These are phyloP conservation scores for Dentipellis sp. DNA, from an alignment of 768 basidiomycete genomes.

Conservation along the genomic window DNA sequence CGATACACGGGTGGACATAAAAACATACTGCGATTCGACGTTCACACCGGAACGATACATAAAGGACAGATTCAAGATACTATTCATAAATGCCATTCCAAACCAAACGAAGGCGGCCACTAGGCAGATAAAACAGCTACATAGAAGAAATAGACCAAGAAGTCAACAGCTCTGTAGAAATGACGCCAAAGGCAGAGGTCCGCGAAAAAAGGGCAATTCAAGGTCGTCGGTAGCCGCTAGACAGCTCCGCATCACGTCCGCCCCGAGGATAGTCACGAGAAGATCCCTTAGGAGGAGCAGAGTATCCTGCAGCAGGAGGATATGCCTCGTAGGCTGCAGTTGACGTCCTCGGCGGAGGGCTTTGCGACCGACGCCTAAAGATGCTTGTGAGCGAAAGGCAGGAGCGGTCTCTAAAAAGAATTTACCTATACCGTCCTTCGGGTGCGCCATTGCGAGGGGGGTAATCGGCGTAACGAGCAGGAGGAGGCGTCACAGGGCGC, in stretches of 20 bases:
- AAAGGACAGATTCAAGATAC: too few species aligned
- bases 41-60: too few species aligned
- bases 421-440: conserved; percentile 12
- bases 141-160: too few species aligned
- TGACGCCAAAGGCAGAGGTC: too few species aligned
- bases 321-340: conserved; percentile 14
- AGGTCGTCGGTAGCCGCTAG: not conserved
- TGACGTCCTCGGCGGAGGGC: conserved; percentile 13
- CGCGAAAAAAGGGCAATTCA: not conserved
- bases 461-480: conserved; percentile 16
- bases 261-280: conserved; percentile 15
- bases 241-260: conserved; percentile 6
- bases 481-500: conserved; percentile 18
- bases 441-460: conserved; percentile 14
- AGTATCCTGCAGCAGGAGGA: conserved; percentile 11
- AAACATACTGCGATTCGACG: too few species aligned
- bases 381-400: not conserved
- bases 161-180: too few species aligned
- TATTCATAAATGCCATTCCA: too few species aligned
- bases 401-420: not conserved
- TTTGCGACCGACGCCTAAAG: conserved; percentile 16
- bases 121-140: too few species aligned
- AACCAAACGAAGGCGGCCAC: too few species aligned
- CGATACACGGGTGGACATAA: too few species aligned
- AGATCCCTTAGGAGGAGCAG: conserved; percentile 13